Percentiles rank a stretch among this genome's conserved stretches.
These are phyloP conservation scores for Penicillium sp. DNA, from an alignment of 2,329 filamentous ascomycete species.

Conservation along the genomic window DNA sequence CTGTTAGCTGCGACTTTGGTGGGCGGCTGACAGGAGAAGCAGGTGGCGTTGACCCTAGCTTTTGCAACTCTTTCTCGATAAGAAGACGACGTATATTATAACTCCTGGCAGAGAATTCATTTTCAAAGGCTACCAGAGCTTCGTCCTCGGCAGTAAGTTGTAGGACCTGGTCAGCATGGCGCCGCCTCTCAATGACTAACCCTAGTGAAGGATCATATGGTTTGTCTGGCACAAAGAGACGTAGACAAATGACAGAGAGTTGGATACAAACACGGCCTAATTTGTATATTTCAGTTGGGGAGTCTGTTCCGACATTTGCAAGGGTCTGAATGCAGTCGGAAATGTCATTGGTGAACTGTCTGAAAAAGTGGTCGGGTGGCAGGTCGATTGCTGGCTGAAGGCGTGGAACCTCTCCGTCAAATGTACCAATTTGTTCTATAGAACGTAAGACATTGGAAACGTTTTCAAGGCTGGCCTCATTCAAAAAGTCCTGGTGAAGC, in stretches of 20 bases:
- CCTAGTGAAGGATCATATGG: constrained; percentile 73
- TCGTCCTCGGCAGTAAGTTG: constrained; percentile 56
- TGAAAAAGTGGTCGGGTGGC: constrained; percentile 34
- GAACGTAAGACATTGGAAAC: constrained; percentile 22
- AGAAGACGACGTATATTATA: constrained; percentile 64
- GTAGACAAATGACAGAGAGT: constrained; percentile 69
- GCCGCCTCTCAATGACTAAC: constrained; percentile 59
- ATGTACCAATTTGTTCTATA: constrained; percentile 22
- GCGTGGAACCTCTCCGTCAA: constrained; percentile 14
- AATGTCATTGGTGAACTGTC: constrained; percentile 25
- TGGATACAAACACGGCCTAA: constrained; percentile 67
- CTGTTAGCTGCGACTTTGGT: constrained; percentile 59
- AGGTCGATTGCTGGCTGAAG: constrained; percentile 21
- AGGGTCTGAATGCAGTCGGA: constrained; percentile 27
- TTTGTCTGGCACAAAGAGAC: constrained; percentile 79
- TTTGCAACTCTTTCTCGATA: constrained; percentile 58
- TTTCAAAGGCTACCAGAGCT: constrained; percentile 63
- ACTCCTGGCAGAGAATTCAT: constrained; percentile 62
- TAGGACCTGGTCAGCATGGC: constrained; percentile 54
- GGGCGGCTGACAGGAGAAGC: constrained; percentile 70
- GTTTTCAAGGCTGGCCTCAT: constrained; percentile 4
- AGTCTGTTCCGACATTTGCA: constrained; percentile 11
- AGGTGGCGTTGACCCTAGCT: constrained; percentile 64
- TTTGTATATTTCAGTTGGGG: constrained; percentile 25
- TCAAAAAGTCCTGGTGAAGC: constrained; percentile 30